Evolutionary conservation across 1,284 basidiomycete species (phyloP), one percentile per base, ranked within the genome.

Genomic region (Cutaneotrichosporon cyanovorans): DNA sequence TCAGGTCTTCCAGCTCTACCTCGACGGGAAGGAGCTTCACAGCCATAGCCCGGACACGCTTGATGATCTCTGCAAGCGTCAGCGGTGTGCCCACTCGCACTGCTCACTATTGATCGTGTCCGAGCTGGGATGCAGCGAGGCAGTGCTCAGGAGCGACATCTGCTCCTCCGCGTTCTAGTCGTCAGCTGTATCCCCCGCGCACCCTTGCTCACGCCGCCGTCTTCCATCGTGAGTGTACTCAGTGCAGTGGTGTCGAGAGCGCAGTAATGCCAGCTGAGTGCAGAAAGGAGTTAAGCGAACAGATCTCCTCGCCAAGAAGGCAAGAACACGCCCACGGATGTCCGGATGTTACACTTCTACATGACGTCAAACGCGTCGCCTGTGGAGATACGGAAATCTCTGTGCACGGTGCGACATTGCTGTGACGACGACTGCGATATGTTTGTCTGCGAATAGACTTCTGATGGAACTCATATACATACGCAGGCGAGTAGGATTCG

Each of bases 1-100:
- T 62, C 40, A 72, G 66, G 16, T 61, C 56, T 18, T 59, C 56
- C 0, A 66, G 30, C 42, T 71, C 68, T 16, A 72, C 70, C 49
- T 93, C 81, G 16, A 90, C 77, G 4, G 91, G 91, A 1, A 96
- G 75, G 6, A 96, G 76, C 43, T 76, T 78, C 46, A 85, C 71
- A 0, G 85, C 85, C 57, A 96, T 74, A 1, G 85, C 81, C 38
- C 86, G 79, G 41, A 93, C 74, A 33, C 90, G 81, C 56, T 79
- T 83, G 33, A 92, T 78, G 38, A 96, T 57, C 47, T 71, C 69
- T 72, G 52, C 0, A n/a, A 28, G 25, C 8, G 28, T 44, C 11
- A 44, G 42, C n/a, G 18, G 23, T 44, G 34, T 14, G 25, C 8
- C 25, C 25, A 7, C 15, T 7, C 16, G n/a, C n/a, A n/a, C n/a